Evolutionary conservation across 2,329 filamentous ascomycete genomes (phyloP), one percentile per base, ranked within the genome.

Genomic region (Ophiostoma fasciatum): DNA sequence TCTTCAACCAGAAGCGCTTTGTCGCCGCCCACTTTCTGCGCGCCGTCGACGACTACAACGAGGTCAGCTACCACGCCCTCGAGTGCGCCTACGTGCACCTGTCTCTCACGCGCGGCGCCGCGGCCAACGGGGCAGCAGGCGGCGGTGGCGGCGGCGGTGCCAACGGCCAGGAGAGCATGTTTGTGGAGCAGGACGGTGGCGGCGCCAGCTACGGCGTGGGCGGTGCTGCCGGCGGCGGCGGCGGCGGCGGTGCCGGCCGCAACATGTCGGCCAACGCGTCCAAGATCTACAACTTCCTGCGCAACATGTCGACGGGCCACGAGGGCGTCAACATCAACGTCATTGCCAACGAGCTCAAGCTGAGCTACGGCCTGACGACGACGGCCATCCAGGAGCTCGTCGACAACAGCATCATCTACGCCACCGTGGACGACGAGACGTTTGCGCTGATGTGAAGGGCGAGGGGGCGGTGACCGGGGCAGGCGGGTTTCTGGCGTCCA

Each of bases 71-170:
- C 55, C 90, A 96, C 59, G 60, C 94, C 45, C 74, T 98, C 36
- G 88, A 98, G 61, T 79, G 84, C 19, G 82, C 85, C 6, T 82
- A 80, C 39, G 80, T 92, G 33, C 90, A 98, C 61, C 64, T 98
- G 34, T 78, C 78, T 59, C 81, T 85, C 55, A 82, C 78, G 12
- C 71, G 74, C 30, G 87, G 85, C 1, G 70, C 76, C 4, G 63
- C 53, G 57, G 63, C 56, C 31, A n/a, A n/a, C n/a, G n/a, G n/a
- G n/a, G n/a, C n/a, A n/a, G 51, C 48, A 34, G 42, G 45, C 46
- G 39, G 46, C 55, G 57, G 48, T 35, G 59, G 49, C n/a, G 58
- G 49, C 37, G 59, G 49, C 23, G 51, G 46, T 18, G 53, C 46
- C 37, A 51, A 51, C 29, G 51, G 46, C 33, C 50, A 49, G 19